A percentile compares a stretch with the other conserved stretches of the same genome.
Evolutionary conservation across 106 monocot species (phyloP).

Genomic region (Platanthera guangdongensis): DNA sequence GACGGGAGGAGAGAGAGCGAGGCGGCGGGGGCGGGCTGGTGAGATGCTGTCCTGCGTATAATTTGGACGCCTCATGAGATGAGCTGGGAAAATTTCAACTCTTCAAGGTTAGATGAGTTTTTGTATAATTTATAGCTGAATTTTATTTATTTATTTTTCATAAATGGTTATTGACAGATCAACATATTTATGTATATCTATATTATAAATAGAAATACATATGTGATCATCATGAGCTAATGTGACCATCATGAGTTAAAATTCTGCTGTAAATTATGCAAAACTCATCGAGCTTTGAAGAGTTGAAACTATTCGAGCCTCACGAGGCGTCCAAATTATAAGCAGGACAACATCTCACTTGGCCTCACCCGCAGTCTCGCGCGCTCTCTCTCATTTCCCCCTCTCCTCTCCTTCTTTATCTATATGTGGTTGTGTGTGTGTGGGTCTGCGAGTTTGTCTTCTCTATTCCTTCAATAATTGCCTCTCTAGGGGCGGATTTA

Average conservation of each 20-base stretch:
- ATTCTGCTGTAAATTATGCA: neutral
- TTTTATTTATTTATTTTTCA: neutral
- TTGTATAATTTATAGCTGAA: neutral
- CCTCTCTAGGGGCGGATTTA: too few species aligned
- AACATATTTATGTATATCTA: neutral
- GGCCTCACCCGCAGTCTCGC: neutral
- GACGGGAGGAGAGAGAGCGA: neutral
- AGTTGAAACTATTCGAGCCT: neutral
- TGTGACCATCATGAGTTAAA: too few species aligned
- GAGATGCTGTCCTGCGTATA: neutral
- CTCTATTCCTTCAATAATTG: slow-evolving; percentile 3
- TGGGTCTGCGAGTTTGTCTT: neutral
- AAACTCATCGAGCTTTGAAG: neutral
- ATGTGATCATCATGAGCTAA: too few species aligned
- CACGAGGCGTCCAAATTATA: neutral
- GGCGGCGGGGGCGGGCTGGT: neutral
- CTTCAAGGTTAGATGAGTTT: neutral
- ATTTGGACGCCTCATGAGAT: too few species aligned
- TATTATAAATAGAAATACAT: neutral
- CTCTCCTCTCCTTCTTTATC: neutral
- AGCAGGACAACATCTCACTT: neutral
- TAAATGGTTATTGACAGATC: neutral
- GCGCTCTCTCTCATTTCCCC: neutral
- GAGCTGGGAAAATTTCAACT: neutral
- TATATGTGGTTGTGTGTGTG: neutral